Base-by-base conservation (phyloP, 164 flowering plant genomes). In the Berberis vulgaris region DNA sequence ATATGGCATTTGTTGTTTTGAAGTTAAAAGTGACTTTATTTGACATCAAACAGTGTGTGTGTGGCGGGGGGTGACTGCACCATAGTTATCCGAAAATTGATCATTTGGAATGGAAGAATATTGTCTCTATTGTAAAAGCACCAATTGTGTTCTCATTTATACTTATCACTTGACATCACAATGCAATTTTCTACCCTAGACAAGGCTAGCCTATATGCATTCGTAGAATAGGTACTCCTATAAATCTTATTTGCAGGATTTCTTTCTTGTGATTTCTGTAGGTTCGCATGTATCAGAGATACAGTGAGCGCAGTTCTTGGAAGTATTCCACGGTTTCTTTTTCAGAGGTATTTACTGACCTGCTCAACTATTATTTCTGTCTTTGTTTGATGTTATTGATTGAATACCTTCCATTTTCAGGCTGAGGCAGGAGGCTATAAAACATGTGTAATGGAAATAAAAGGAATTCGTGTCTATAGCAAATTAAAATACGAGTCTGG, bases 401-500 rank as follows among this genome's bases (percentile, higher is more conserved):
- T 69, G 44, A 68, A 45, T 55, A 65, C 45, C 61, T 74, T 52
- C 61, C 5, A 43, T 65, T 66, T 63, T 49, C 69, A 94, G 99
- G 86, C 96, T 74, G 99, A 86, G 61, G 79, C 74, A 69, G 99
- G 99, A 49, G 97, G 97, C 64, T 89, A 57, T 76, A 94, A 91
- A 76, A 83, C 97, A 44, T 86, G 42, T 71, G 98, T 93, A 72
- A 82, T 93, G 97, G 98, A 90, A 80, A 69, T 93, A 54, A 90
- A 88, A 77, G 98, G 98, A 54, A 83, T 59, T 7, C 79, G 87
- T 71, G 98, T 94, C 38, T 91, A 94, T 67, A 91, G 97, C 81
- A 94, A 94, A 75, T 74, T 94, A 62, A 94, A 94, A 75, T 94
- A 80, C 59, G 99, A 94, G 71, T 87, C 97, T 73, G 99, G 99